Evolutionary conservation across 176 grass and related monocot genomes (phyloP).

Genomic region (Triticum aestivum): IWGSC_CS_RefSeq_v2.1 NC_057796.1:472702573-472703072

Average conservation of each 20-base stretch:
- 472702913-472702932: slow-evolving; percentile 61
- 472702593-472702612: background rate
- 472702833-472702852: slow-evolving; percentile 1
- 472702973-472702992: slow-evolving; percentile 16
- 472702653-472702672: slow-evolving; percentile 12
- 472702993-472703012: slow-evolving; percentile 33
- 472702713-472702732: slow-evolving; percentile 30
- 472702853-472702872: slow-evolving; percentile 2
- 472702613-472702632: background rate
- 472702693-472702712: slow-evolving; percentile 33
- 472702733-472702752: slow-evolving; percentile 63
- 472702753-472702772: slow-evolving; percentile 63
- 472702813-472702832: background rate
- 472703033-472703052: slow-evolving; percentile 54
- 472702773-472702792: slow-evolving; percentile 49
- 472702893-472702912: slow-evolving; percentile 65
- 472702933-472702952: slow-evolving; percentile 52
- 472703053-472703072: slow-evolving; percentile 17
- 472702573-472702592: too few relatives aligned
- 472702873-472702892: slow-evolving; percentile 55
- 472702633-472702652: slow-evolving; percentile 19
- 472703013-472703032: slow-evolving; percentile 66
- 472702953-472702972: slow-evolving; percentile 39
- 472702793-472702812: slow-evolving; percentile 15
- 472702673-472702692: slow-evolving; percentile 26